These are phyloP conservation scores for Basipetospora chlamydospora DNA, from an alignment of 2,329 filamentous ascomycete genomes.

Conservation along the genomic window DNA sequence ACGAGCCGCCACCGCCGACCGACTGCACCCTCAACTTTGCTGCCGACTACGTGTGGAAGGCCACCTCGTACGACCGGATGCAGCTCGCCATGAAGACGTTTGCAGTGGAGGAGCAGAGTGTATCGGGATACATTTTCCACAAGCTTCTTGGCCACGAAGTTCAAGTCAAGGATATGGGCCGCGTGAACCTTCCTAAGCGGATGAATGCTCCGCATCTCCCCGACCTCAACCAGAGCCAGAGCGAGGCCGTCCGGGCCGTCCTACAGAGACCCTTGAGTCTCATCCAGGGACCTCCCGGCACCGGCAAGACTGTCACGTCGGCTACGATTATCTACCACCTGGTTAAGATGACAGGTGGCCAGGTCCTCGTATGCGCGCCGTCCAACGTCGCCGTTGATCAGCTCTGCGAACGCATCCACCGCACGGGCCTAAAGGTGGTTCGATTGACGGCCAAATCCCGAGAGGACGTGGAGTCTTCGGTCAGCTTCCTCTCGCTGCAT, in stretches of 20 bases:
- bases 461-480: constrained; percentile 96
- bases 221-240: constrained; percentile 89
- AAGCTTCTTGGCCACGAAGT: constrained; percentile 92
- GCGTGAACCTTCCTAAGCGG: constrained; percentile 86
- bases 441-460: constrained; percentile 97
- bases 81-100: constrained; percentile 99
- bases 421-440: constrained; percentile 88
- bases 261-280: constrained; percentile 85
- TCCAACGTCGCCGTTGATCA: constrained; percentile 98
- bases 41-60: constrained; percentile 98
- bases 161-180: constrained; percentile 67
- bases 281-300: constrained; percentile 93
- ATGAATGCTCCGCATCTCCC: constrained; percentile 90
- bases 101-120: constrained; percentile 92
- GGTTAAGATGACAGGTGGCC: constrained; percentile 85
- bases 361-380: constrained; percentile 89
- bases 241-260: constrained; percentile 90
- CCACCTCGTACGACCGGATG: constrained; percentile 98
- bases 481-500: constrained; percentile 87
- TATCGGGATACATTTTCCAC: constrained; percentile 97
- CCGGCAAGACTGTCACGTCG: constrained; percentile 96
- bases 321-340: constrained; percentile 98
- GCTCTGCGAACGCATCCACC: constrained; percentile 90
- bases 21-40: constrained; percentile 97
- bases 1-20: constrained; percentile 89